Evolutionary conservation across 2,329 filamentous ascomycete species (phyloP).

Genomic region (Exophiala sp.): DNA sequence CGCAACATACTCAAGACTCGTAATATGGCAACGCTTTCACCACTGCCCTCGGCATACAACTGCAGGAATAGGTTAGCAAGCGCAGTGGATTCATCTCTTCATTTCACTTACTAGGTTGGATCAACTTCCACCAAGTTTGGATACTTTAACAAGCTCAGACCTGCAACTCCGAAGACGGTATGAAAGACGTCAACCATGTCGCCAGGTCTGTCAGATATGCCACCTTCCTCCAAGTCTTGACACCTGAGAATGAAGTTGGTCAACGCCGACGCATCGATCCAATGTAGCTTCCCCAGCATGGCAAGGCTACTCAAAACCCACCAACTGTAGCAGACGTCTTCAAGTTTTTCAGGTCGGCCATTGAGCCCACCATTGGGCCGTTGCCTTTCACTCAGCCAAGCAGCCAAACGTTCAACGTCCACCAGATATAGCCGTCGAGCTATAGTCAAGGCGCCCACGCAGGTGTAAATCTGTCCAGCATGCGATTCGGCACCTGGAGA

Average conservation of each 20-base stretch:
- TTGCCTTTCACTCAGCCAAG: constrained; percentile 92
- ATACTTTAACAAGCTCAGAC: constrained; percentile 77
- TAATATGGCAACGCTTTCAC: constrained; percentile 48
- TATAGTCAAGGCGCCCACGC: constrained; percentile 81
- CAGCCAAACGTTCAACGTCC: constrained; percentile 74
- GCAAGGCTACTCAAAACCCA: constrained; percentile 92
- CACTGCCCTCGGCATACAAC: constrained; percentile 69
- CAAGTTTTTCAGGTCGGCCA: constrained; percentile 88
- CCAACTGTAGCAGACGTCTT: constrained; percentile 99
- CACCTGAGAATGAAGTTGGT: constrained; percentile 78
- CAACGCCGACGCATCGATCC: constrained; percentile 84
- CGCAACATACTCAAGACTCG: constrained; percentile 10
- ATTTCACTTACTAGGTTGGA: constrained; percentile 68
- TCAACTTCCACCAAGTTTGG: constrained; percentile 76
- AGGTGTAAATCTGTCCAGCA: constrained; percentile 93
- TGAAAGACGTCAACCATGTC: constrained; percentile 98
- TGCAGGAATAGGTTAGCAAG: constrained; percentile 31
- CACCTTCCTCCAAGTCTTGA: constrained; percentile 80
- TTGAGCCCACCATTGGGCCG: constrained; percentile 84
- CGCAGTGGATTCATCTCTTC: neutral
- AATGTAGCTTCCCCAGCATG: constrained; percentile 83
- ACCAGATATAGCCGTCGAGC: constrained; percentile 77
- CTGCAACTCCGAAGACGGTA: constrained; percentile 83
- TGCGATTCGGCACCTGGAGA: constrained; percentile 90
- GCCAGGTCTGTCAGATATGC: constrained; percentile 83